Base-by-base conservation (phyloP, 495 filamentous ascomycete species). In the Aspergillus homomorphus region DNA sequence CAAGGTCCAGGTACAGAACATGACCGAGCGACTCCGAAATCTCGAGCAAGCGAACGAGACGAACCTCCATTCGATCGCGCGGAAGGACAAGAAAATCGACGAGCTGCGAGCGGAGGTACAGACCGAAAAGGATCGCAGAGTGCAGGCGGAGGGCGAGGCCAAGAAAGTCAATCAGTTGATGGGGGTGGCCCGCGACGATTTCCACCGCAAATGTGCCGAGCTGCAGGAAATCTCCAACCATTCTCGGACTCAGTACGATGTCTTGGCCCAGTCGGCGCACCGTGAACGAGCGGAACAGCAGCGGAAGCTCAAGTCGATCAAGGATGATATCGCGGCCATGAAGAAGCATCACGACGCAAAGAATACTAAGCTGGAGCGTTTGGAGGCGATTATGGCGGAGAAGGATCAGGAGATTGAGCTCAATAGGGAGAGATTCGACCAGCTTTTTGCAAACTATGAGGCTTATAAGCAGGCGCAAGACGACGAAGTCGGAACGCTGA, bases 21-120 rank as follows among this genome's bases (percentile, higher is more conserved):
- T 84, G 63, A 63, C 82, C 42, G 80, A 82, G 38, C 72, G 74
- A 7, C 67, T 78, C 10, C 85, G 87, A 18, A 87, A 90, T 62
- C 82, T 89, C 22, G 82, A 81, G 61, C 80, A 85, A 41, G 75
- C 89, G 64, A 77, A 91, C 53, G 90, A 94, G 56, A 85, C 84
- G 21, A 88, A 89, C 59, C 87, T 89, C 60, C 82, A 82, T 19
- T 82, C 89, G 1, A 80, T 94, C 6, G 81, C 84, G 45, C 83
- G 88, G 44, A 91, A 90, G 62, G 90, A 94, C 61, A 83, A 89
- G 7, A 91, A 91, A 68, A 83, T 96, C 3, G 88, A 91, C 59
- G 84, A 88, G 54, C 67, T 92, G 46, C 85, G 87, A 58, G 76
- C 75, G 1, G 80, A 89, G 48, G 73, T 90, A 7, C 85, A 90